phyloP scores from a whole-genome alignment of 306 rosid genomes.

The Glycyrrhiza uralensis region DNA sequence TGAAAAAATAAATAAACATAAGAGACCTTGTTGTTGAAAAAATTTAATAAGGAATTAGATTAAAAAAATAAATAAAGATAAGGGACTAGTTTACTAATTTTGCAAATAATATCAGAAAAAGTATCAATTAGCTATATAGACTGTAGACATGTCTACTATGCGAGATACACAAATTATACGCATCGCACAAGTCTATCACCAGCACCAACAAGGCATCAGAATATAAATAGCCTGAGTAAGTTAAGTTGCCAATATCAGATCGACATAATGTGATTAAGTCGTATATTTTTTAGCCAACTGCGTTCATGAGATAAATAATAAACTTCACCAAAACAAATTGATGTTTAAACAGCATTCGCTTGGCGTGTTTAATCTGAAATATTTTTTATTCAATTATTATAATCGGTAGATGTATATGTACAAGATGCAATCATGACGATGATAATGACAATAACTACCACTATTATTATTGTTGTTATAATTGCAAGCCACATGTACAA shows the following conservation, averaged over 20 bases:
- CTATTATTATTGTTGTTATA: constrained; percentile 17
- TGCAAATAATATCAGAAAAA: too few species aligned
- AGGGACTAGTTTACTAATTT: too few species aligned
- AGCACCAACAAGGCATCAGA: not conserved
- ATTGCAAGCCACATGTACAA: constrained; percentile 26
- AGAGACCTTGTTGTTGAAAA: too few species aligned
- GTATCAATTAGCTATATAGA: not conserved
- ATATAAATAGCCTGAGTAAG: not conserved
- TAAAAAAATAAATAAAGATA: too few species aligned
- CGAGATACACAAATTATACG: constrained; percentile 7
- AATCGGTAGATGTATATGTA: not conserved
- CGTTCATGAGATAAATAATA: not conserved
- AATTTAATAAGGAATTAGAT: too few species aligned
- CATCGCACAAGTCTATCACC: not conserved
- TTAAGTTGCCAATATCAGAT: not conserved
- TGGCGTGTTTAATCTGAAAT: constrained; percentile 7
- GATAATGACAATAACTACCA: constrained; percentile 38
- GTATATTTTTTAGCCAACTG: not conserved
- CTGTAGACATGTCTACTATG: not conserved
- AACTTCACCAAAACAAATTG: constrained; percentile 27
- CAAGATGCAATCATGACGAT: constrained; percentile 26
- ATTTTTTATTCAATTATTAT: constrained; percentile 3
- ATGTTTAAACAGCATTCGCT: constrained; percentile 19
- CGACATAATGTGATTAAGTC: not conserved
- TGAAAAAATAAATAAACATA: too few species aligned